Evolutionary conservation across 2,329 filamentous ascomycete species (phyloP).

Genomic region (Neoascochyta sp.): DNA sequence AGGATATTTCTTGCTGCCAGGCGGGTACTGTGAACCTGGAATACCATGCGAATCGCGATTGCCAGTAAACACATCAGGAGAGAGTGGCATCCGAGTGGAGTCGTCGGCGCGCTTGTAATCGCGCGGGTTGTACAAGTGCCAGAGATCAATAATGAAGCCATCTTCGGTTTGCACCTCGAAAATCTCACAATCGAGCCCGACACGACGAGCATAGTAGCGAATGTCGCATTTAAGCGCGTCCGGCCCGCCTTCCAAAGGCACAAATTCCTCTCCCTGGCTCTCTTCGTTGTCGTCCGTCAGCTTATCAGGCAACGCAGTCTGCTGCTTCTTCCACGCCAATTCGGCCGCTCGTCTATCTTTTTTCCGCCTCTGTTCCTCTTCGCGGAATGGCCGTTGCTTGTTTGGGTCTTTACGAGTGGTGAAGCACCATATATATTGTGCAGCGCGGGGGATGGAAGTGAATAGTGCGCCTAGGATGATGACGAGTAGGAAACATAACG

Average conservation of each 20-base stretch:
- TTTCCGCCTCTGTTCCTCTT: conserved; percentile 64
- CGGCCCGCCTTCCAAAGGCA: conserved; percentile 73
- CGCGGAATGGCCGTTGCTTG: conserved; percentile 61
- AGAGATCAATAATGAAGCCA: conserved; percentile 83
- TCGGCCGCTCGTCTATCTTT: conserved; percentile 56
- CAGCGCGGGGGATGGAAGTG: conserved; percentile 57
- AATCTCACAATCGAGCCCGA: conserved; percentile 80
- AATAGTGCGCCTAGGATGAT: conserved; percentile 73
- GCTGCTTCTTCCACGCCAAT: conserved; percentile 56
- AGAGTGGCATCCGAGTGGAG: conserved; percentile 52
- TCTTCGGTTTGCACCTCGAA: conserved; percentile 90
- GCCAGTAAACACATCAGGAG: conserved; percentile 60
- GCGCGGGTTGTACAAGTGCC: conserved; percentile 82
- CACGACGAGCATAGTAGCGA: conserved; percentile 79
- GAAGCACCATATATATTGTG: conserved; percentile 50
- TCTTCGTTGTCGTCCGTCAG: conserved; percentile 29
- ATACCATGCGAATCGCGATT: conserved; percentile 18
- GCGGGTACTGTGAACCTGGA: conserved; percentile 24
- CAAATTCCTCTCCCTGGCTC: conserved; percentile 53
- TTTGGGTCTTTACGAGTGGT: conserved; percentile 60
- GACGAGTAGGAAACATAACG: conserved; percentile 69
- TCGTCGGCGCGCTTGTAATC: conserved; percentile 58
- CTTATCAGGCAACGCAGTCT: conserved; percentile 36
- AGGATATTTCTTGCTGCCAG: conserved; percentile 65
- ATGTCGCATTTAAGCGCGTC: conserved; percentile 78